phyloP scores from a whole-genome alignment of 371 early-diverging fungal genomes.

The Apophysomyces elegans region DNA sequence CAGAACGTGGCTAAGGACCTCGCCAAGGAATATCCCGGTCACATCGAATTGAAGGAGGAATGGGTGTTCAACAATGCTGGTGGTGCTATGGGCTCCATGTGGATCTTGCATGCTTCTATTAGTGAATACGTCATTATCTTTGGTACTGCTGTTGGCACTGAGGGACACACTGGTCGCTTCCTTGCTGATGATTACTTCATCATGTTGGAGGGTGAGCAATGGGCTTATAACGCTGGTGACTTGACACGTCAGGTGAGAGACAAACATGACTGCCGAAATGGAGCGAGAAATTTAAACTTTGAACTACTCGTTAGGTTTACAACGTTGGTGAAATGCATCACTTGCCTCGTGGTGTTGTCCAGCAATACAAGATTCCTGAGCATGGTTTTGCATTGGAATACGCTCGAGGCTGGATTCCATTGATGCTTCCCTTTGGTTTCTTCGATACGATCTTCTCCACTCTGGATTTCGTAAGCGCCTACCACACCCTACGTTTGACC shows the following conservation, averaged over 20 bases:
- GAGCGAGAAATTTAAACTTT: background rate
- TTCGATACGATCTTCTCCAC: constrained; percentile 56
- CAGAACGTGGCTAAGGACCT: constrained; percentile 41
- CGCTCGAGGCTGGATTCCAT: constrained; percentile 58
- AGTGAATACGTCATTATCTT: constrained; percentile 62
- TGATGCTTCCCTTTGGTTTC: constrained; percentile 61
- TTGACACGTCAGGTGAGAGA: constrained; percentile 35
- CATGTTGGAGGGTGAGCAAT: constrained; percentile 61
- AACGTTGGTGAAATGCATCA: constrained; percentile 57
- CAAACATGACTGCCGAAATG: background rate
- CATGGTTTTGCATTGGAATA: constrained; percentile 61
- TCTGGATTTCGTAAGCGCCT: constrained; percentile 42
- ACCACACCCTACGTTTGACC: constrained; percentile 39
- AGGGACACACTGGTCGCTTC: constrained; percentile 58
- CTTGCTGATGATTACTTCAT: constrained; percentile 63
- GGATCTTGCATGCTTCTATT: constrained; percentile 55
- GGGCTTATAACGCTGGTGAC: constrained; percentile 55
- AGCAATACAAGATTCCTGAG: constrained; percentile 62
- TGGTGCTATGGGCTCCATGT: constrained; percentile 65
- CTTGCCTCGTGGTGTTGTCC: constrained; percentile 47
- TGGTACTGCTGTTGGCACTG: constrained; percentile 61
- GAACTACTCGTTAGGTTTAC: constrained; percentile 31
- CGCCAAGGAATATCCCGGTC: constrained; percentile 49
- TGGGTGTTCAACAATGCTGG: constrained; percentile 64
- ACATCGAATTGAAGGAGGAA: constrained; percentile 47